Conservation (phyloP, 768 basidiomycete species). For the Mycena floridula region DNA sequence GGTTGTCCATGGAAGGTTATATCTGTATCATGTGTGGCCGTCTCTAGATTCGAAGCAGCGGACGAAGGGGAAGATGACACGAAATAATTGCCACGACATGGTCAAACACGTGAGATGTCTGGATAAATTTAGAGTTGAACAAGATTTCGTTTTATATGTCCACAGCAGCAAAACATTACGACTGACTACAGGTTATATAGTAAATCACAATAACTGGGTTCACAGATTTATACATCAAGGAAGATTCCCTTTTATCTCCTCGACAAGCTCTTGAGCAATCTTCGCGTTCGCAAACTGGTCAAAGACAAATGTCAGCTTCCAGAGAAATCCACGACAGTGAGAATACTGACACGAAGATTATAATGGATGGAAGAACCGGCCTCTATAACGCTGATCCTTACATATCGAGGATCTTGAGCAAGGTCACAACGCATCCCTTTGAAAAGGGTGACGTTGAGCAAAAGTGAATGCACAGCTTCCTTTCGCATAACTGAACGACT, state of each 20-base stretch:
- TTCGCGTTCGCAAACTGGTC: constrained; percentile 65
- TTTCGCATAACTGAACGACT: constrained; percentile 76
- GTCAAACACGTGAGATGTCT: too few relatives aligned
- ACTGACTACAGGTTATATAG: too few relatives aligned
- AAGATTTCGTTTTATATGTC: too few relatives aligned
- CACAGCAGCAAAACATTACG: too few relatives aligned
- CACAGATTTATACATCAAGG: constrained; percentile 25
- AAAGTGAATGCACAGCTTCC: constrained; percentile 70
- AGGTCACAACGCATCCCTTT: constrained; percentile 68
- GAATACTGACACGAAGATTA: constrained; percentile 58
- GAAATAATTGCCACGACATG: too few relatives aligned
- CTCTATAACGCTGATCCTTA: constrained; percentile 72
- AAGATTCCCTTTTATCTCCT: constrained; percentile 46
- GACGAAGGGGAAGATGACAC: too few relatives aligned
- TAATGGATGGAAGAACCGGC: constrained; percentile 57
- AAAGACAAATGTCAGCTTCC: constrained; percentile 5
- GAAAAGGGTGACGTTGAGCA: constrained; percentile 74
- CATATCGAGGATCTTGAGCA: constrained; percentile 74
- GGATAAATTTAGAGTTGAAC: too few relatives aligned
- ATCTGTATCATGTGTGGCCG: neutral
- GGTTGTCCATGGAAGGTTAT: neutral
- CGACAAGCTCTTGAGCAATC: constrained; percentile 63
- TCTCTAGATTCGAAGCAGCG: too few relatives aligned
- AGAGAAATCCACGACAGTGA: constrained; percentile 4
- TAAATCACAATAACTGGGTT: too few relatives aligned